Evolutionary conservation across 2,329 filamentous ascomycete species (phyloP), one percentile per base, ranked within the genome.

Genomic region (Aspergillus glaucus): DNA sequence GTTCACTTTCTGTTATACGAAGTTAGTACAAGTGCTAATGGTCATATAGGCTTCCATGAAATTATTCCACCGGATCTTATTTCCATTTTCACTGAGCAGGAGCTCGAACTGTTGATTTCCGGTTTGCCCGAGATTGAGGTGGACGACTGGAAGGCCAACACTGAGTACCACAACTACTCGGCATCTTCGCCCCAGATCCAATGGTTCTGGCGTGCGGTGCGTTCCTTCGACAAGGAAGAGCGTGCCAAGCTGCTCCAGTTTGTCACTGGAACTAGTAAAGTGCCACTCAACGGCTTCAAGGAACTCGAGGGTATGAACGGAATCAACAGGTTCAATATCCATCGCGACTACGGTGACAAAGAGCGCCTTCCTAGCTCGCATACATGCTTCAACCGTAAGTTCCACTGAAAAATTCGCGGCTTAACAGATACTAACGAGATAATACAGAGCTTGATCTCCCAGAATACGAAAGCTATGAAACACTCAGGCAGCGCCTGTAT

Each of bases 251-350:
- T 98, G 54, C 79, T 98, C 41, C 93, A 98, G 65, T 98, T 98
- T 68, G 93, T 98, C 57, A 98, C 94, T 1, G 93, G 93, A 67
- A 98, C 94, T 15, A 94, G 88, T 69, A 98, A 98, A 74, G 94
- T 98, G 43, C 93, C 93, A 36, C 82, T 98, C 44, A 98, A 98
- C 61, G 93, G 93, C 10, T 98, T 98, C 79, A 96, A 95, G 74
- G 93, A 98, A 70, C 81, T 98, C 6, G 94, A 98, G 74, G 94
- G 93, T 57, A 98, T 98, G 93, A 97, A 98, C 65, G 93, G 93
- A 36, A 85, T 97, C 68, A 95, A 87, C 70, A 85, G 89, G 56
- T 98, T 98, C 83, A 98, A 97, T 69, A 97, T 98, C 55, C 93
- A 98, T 67, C 89, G 93, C 56, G 93, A 97, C 71, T 96, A 95